phyloP scores from a whole-genome alignment of 352 stramenopile species.

The Globisporangium paddicum region DNA sequence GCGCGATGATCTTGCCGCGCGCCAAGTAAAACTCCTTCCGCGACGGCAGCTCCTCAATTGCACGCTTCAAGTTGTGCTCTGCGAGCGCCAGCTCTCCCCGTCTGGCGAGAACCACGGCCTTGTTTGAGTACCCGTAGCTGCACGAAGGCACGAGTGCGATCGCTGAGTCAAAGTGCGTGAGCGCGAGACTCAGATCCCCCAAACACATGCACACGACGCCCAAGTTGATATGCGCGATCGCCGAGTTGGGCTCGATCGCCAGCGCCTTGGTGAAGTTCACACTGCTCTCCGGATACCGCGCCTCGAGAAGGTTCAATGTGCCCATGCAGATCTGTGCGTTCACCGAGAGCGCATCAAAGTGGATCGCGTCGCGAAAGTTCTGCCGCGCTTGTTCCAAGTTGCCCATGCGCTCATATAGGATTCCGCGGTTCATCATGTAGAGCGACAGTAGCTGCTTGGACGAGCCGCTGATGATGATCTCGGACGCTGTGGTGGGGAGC shows the following conservation, averaged over 20 bases:
- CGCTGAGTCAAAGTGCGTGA: conserved; percentile 48
- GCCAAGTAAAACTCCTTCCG: conserved; percentile 64
- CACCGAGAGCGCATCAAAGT: conserved; percentile 64
- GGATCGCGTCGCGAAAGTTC: conserved; percentile 55
- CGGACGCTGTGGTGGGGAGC: not conserved
- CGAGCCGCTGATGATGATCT: conserved; percentile 36
- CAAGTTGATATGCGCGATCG: conserved; percentile 57
- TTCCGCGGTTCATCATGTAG: conserved; percentile 70
- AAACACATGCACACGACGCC: conserved; percentile 44
- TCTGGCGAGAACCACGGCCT: conserved; percentile 42
- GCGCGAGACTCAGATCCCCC: conserved; percentile 22
- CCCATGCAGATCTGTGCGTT: conserved; percentile 53
- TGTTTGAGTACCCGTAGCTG: conserved; percentile 69
- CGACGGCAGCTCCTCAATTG: conserved; percentile 65
- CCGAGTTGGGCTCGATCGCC: conserved; percentile 38
- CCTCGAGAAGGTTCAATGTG: conserved; percentile 46
- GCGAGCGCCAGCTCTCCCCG: conserved; percentile 32
- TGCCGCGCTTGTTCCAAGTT: conserved; percentile 38
- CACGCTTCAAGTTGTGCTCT: conserved; percentile 54
- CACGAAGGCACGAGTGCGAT: conserved; percentile 46
- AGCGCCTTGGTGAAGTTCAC: conserved; percentile 38
- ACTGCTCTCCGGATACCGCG: conserved; percentile 30
- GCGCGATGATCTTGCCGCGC: conserved; percentile 58
- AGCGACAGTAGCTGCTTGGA: conserved; percentile 61
- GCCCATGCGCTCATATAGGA: conserved; percentile 53